phyloP scores from a whole-genome alignment of 2,329 filamentous ascomycete genomes.

The Colletotrichum cordylinicola region DNA sequence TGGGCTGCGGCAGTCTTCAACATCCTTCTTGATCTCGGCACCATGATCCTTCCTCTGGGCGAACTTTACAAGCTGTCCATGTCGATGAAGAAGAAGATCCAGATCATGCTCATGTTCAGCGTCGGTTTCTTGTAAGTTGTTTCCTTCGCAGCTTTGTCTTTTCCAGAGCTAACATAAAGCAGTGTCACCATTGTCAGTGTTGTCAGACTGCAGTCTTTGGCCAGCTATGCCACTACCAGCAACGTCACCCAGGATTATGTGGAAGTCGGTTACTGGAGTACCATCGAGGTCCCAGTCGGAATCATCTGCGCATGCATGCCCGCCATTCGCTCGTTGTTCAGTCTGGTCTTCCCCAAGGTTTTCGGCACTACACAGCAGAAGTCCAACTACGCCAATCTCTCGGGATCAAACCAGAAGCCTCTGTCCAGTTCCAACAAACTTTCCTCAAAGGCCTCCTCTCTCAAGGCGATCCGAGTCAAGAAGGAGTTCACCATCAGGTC shows the following conservation, averaged over 20 bases:
- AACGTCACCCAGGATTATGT: conserved; percentile 26
- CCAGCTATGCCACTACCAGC: conserved; percentile 22
- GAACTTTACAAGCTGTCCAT: conserved; percentile 42
- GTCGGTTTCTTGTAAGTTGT: conserved; percentile 41
- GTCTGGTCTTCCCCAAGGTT: conserved; percentile 36
- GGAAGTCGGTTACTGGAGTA: conserved; percentile 18
- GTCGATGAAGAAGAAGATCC: conserved; percentile 46
- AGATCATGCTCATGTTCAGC: conserved; percentile 49
- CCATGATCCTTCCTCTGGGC: conserved; percentile 41
- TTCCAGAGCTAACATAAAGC: accelerated
- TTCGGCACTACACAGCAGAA: conserved; percentile 31
- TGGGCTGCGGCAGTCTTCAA: conserved; percentile 33
- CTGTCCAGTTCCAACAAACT: background rate
- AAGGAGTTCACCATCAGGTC: conserved; percentile 13
- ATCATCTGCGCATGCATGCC: conserved; percentile 23
- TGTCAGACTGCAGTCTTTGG: conserved; percentile 32
- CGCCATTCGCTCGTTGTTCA: conserved; percentile 38
- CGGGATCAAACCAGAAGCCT: background rate
- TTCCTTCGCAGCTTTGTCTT: accelerated
- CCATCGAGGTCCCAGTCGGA: conserved; percentile 16
- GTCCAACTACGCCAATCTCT: conserved; percentile 13
- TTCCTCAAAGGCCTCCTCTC: background rate
- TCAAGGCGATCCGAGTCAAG: background rate
- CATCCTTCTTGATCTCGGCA: conserved; percentile 38
- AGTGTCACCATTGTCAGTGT: conserved; percentile 38